phyloP scores from a whole-genome alignment of 2,329 filamentous ascomycete species.

The Aspergillus uvarum region DNA sequence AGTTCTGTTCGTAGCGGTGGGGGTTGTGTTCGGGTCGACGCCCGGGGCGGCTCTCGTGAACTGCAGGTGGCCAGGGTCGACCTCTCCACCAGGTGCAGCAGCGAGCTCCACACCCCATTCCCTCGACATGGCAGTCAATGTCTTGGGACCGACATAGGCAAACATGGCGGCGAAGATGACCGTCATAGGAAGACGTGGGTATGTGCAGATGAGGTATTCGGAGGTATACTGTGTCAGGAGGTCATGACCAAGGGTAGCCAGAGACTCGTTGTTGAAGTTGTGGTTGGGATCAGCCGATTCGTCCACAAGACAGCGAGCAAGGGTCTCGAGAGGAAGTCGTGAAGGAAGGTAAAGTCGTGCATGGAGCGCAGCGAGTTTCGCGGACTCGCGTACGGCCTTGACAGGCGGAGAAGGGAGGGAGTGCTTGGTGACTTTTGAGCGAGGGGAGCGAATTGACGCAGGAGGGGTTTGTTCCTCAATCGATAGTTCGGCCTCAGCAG shows the following conservation, averaged over 20 bases:
- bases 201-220: slow-evolving; percentile 84
- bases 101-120: slow-evolving; percentile 92
- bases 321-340: slow-evolving; percentile 78
- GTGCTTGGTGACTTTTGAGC: slow-evolving; percentile 36
- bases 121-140: slow-evolving; percentile 69
- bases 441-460: slow-evolving; percentile 23
- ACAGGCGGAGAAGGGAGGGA: slow-evolving; percentile 70
- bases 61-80: slow-evolving; percentile 87
- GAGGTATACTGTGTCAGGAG: slow-evolving; percentile 85
- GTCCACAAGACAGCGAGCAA: slow-evolving; percentile 83
- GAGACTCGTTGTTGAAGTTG: slow-evolving; percentile 83
- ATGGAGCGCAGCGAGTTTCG: slow-evolving; percentile 90
- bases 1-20: slow-evolving; percentile 44
- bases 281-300: slow-evolving; percentile 76
- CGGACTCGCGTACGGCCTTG: slow-evolving; percentile 66
- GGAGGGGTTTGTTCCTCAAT: slow-evolving; percentile 26
- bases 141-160: slow-evolving; percentile 74
- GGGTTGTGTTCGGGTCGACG: slow-evolving; percentile 37
- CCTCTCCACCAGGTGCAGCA: slow-evolving; percentile 83
- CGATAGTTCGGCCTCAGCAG: slow-evolving; percentile 28
- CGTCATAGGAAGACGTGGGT: slow-evolving; percentile 85
- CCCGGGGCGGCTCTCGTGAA: slow-evolving; percentile 58
- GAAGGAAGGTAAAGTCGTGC: slow-evolving; percentile 79
- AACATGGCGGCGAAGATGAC: slow-evolving; percentile 83
- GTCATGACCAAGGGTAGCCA: slow-evolving; percentile 77